Evolutionary conservation across 768 basidiomycete genomes (phyloP).

Genomic region (Pleurotus giganteus): DNA sequence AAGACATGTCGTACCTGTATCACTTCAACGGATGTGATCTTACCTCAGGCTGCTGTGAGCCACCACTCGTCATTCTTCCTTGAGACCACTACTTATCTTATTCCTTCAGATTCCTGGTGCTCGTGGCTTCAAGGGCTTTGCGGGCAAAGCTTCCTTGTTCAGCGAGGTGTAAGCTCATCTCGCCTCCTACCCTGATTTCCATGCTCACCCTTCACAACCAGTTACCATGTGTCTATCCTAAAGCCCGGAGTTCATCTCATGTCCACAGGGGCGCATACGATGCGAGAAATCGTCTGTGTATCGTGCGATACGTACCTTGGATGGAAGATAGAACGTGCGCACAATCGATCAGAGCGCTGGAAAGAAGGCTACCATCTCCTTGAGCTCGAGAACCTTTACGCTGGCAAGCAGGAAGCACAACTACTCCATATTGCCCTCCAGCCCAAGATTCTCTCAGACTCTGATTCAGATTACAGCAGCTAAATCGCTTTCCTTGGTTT

Average conservation of each 20-base stretch:
- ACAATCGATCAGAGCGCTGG: conserved; percentile 57
- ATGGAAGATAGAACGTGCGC: conserved; percentile 60
- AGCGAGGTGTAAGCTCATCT: conserved; percentile 44
- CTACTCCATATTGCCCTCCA: conserved; percentile 5
- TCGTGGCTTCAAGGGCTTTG: conserved; percentile 52
- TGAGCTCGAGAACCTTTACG: conserved; percentile 49
- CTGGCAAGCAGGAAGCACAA: conserved; percentile 3
- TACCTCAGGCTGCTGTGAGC: conserved; percentile 40
- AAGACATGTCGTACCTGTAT: conserved; percentile 44
- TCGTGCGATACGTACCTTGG: conserved; percentile 54
- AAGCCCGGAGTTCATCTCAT: conserved; percentile 54
- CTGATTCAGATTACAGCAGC: conserved; percentile 32
- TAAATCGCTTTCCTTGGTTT: conserved; percentile 4
- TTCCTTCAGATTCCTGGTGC: conserved; percentile 40
- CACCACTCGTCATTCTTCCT: not conserved
- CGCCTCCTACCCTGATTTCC: conserved; percentile 3
- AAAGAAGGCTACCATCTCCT: conserved; percentile 59
- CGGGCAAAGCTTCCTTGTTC: conserved; percentile 59
- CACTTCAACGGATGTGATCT: conserved; percentile 39
- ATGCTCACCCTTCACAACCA: conserved; percentile 18
- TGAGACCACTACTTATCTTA: not conserved
- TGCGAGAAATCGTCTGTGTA: conserved; percentile 53
- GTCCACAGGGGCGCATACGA: conserved; percentile 62
- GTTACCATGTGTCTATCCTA: conserved; percentile 45
- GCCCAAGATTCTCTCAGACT: conserved; percentile 25